Evolutionary conservation across 495 filamentous ascomycete species (phyloP).

Genomic region (Aspergillus sparsus): DNA sequence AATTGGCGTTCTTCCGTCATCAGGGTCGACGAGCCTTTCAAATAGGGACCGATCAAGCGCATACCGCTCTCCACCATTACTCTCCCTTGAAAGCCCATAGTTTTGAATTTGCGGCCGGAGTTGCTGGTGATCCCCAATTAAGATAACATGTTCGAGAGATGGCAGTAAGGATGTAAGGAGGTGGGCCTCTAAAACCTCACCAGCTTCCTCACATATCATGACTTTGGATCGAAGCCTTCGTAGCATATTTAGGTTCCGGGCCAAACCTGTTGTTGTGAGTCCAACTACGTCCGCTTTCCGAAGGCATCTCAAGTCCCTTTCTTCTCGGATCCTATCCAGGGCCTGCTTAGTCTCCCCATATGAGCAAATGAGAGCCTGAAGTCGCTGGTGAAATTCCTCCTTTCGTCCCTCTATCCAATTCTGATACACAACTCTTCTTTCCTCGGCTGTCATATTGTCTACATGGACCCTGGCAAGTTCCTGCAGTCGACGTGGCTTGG

Average conservation of each 20-base stretch:
- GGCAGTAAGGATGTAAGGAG: conserved; percentile 68
- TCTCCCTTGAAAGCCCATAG: conserved; percentile 63
- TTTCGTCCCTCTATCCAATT: conserved; percentile 21
- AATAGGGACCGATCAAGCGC: conserved; percentile 68
- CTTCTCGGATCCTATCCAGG: conserved; percentile 36
- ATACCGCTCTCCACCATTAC: conserved; percentile 52
- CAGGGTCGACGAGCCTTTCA: conserved; percentile 59
- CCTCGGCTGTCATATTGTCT: background rate
- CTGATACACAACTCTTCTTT: background rate
- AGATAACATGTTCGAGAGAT: conserved; percentile 68
- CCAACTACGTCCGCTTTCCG: conserved; percentile 61
- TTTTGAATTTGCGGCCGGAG: conserved; percentile 69
- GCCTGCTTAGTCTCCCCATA: conserved; percentile 37
- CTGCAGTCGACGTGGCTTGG: background rate
- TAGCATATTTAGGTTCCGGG: conserved; percentile 63
- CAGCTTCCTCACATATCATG: conserved; percentile 76
- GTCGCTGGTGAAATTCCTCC: conserved; percentile 30
- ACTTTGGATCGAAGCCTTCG: conserved; percentile 63
- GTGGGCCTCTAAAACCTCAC: conserved; percentile 74
- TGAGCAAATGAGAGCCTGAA: conserved; percentile 32
- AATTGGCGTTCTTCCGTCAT: conserved; percentile 31
- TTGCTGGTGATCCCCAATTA: conserved; percentile 78
- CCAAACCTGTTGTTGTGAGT: conserved; percentile 73
- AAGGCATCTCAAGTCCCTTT: conserved; percentile 41
- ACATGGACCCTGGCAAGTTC: background rate